phyloP scores from a whole-genome alignment of 2,329 filamentous ascomycete species.

The Thielaviopsis cerberus region DNA sequence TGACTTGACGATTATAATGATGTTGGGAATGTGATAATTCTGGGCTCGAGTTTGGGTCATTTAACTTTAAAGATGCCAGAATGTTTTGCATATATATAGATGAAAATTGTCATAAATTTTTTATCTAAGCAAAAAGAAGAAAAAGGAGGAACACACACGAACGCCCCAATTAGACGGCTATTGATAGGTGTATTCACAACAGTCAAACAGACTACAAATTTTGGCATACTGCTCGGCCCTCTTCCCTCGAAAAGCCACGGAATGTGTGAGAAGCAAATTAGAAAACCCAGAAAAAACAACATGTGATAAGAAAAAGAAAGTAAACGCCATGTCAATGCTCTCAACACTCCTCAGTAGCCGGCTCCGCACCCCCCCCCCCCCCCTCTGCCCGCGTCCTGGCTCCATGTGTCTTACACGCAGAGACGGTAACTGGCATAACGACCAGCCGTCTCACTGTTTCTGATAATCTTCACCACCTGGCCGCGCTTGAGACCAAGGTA shows the following conservation, averaged over 20 bases:
- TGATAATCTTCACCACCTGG: constrained; percentile 95
- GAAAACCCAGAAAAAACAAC: constrained; percentile 4
- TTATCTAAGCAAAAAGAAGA: too few species aligned
- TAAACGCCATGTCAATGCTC: constrained; percentile 10
- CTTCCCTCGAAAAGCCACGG: neutral
- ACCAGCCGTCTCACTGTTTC: constrained; percentile 85
- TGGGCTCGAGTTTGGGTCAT: too few species aligned
- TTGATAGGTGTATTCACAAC: too few species aligned
- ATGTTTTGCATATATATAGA: too few species aligned
- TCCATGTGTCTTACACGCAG: constrained; percentile 29
- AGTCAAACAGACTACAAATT: too few species aligned
- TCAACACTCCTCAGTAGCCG: neutral
- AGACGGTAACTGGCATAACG: constrained; percentile 86
- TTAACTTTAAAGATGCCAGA: too few species aligned
- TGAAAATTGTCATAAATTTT: too few species aligned
- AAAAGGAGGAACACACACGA: too few species aligned
- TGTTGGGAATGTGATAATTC: too few species aligned
- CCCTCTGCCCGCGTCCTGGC: neutral
- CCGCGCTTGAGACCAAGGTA: constrained; percentile 81
- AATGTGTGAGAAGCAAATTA: neutral
- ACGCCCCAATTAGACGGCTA: too few species aligned
- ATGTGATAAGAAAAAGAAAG: constrained; percentile 4
- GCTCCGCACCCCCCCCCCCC: neutral
- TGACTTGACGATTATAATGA: neutral
- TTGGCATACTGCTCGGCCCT: neutral